Evolutionary conservation across 2,329 filamentous ascomycete genomes (phyloP).

Genomic region (Beauveria sp.): DNA sequence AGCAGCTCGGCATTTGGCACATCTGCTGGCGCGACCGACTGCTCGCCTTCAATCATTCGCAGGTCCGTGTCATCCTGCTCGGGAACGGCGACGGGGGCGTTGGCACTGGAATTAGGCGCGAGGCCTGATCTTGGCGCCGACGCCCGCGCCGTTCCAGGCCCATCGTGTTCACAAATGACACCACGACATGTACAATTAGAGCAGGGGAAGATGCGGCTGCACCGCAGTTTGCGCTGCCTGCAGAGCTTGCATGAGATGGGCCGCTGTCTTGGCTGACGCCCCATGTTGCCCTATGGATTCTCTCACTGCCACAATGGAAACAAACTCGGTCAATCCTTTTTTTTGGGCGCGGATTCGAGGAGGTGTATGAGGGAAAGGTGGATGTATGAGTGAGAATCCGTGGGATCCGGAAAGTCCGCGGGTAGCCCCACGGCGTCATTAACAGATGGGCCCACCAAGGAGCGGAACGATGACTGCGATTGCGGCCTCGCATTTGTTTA

Average conservation of each 20-base stretch:
- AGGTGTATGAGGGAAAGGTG: constrained; percentile 8
- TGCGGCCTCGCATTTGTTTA: not conserved
- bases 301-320: constrained; percentile 8
- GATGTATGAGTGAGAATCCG: constrained; percentile 6
- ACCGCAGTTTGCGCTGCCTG: constrained; percentile 27
- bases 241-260: constrained; percentile 29
- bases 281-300: constrained; percentile 12
- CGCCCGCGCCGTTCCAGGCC: not conserved
- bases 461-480: not conserved
- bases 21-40: constrained; percentile 12
- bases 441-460: not conserved
- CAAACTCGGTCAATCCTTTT: not conserved
- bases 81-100: not conserved
- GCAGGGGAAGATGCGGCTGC: constrained; percentile 29
- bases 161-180: constrained; percentile 20
- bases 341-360: constrained; percentile 1
- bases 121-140: constrained; percentile 3
- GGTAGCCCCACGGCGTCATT: not conserved
- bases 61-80: not conserved
- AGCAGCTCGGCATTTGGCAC: constrained; percentile 17
- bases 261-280: constrained; percentile 25
- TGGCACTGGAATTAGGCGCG: constrained; percentile 1
- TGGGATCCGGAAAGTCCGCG: constrained; percentile 12
- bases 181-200: constrained; percentile 29
- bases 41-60: not conserved